phyloP scores from a whole-genome alignment of 805 yeast genomes.

The Saturnispora galanensis region DNA sequence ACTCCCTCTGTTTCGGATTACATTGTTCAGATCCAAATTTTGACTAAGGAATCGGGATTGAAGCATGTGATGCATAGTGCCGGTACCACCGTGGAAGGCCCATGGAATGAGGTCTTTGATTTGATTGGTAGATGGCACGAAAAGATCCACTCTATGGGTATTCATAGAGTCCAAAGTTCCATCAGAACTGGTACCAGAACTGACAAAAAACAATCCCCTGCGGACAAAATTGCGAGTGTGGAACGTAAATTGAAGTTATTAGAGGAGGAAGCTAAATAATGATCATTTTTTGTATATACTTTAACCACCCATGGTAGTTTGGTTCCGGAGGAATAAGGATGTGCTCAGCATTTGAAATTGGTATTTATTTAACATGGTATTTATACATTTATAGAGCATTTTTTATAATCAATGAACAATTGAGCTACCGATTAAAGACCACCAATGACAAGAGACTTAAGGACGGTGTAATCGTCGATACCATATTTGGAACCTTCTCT shows the following conservation, averaged over 20 bases:
- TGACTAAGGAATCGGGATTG: constrained; percentile 52
- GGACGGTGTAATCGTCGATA: constrained; percentile 56
- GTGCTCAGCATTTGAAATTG: background rate
- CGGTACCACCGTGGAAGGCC: constrained; percentile 80
- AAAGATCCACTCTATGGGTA: constrained; percentile 59
- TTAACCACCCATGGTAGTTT: no score
- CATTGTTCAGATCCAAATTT: constrained; percentile 57
- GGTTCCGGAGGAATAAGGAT: background rate
- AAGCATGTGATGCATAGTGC: constrained; percentile 77
- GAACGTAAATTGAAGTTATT: constrained; percentile 35
- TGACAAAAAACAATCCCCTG: constrained; percentile 63
- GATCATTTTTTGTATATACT: background rate
- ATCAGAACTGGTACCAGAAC: constrained; percentile 80
- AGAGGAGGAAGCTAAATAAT: background rate
- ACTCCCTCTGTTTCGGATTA: constrained; percentile 74
- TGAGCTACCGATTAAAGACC: constrained; percentile 13
- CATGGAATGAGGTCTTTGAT: constrained; percentile 82
- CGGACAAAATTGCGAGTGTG: constrained; percentile 62
- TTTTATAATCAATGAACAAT: no score
- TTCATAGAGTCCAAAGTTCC: constrained; percentile 74
- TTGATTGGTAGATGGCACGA: constrained; percentile 73
- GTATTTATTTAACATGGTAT: background rate
- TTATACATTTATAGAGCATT: no score
- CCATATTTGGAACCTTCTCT: constrained; percentile 81
- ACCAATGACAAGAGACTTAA: constrained; percentile 56